Evolutionary conservation across 805 yeast species (phyloP), one percentile per base, ranked within the genome.

Genomic region (Komagataella pastoris): DNA sequence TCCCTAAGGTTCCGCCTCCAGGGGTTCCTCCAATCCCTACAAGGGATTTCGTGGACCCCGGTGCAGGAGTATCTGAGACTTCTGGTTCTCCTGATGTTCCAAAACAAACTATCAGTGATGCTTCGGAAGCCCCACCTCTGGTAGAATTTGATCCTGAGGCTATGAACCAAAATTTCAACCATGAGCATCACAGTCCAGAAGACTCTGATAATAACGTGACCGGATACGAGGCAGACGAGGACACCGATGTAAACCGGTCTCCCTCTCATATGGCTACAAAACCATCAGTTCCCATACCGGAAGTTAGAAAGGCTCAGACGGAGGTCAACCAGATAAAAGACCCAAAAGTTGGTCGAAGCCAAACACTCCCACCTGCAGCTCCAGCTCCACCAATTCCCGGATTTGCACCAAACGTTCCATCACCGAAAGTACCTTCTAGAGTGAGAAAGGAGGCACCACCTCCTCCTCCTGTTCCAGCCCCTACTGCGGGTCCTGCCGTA

Each of bases 201-300:
- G 59, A 56, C 46, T 57, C 59, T 10, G 63, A 62, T 17, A 62
- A 59, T 23, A 69, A 69, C 52, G 69, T 69, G 7, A 76, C 87
- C 1, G 88, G 88, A 0, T 82, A 82, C 58, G 88, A 84, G 52
- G 88, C 88, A 0, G 89, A 84, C 59, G 85, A 78, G 49, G 81
- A 76, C 52, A 67, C 71, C 0, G 65, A 64, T 46, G 56, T 57
- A 17, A 61, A 59, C 18, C 55, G 50, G 19, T 52, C 56, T 2
- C 19, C 56, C 58, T 18, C 50, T 10, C 44, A 19, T n/a, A 10
- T 24, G 17, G 55, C 51, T 23, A 19, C 49, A 21, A 43, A 7
- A 6, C 44, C 56, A 53, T 46, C 60, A 17, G 36, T 55, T 8
- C 40, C 40, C 14, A 8, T 30, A 30, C 40, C 40, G 3, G 40